A percentile compares a stretch with the other conserved stretches of the same genome.
These are phyloP conservation scores for Alnus rubra DNA, from an alignment of 306 rosid species.

Conservation along the genomic window DNA sequence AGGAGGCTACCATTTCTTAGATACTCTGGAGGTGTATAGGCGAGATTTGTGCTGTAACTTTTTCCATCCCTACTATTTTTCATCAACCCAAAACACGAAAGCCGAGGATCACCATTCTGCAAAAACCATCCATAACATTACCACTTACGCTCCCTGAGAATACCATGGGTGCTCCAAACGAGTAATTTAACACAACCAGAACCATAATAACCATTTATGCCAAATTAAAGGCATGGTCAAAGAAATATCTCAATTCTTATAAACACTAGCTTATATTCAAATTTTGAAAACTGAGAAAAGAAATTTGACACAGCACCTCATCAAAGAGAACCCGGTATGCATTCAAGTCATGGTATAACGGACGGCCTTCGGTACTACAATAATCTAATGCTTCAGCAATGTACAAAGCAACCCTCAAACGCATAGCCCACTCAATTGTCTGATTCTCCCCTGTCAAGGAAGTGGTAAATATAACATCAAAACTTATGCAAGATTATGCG, in stretches of 20 bases:
- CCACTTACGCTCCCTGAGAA: constrained; percentile 14
- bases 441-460: constrained; percentile 74
- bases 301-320: constrained; percentile 50
- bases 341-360: constrained; percentile 76
- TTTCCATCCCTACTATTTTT: constrained; percentile 82
- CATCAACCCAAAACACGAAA: constrained; percentile 87
- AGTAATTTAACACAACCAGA: constrained; percentile 8
- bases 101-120: constrained; percentile 86
- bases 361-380: constrained; percentile 62
- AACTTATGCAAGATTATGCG: not conserved
- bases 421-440: constrained; percentile 84
- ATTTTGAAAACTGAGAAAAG: not conserved
- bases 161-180: constrained; percentile 4
- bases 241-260: not conserved
- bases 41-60: constrained; percentile 87
- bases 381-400: constrained; percentile 73
- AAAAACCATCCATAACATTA: constrained; percentile 35
- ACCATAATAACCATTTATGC: not conserved
- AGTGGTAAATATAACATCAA: constrained; percentile 10
- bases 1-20: constrained; percentile 57
- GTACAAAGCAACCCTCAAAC: constrained; percentile 68
- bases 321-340: constrained; percentile 80
- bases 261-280: not conserved
- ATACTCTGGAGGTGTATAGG: constrained; percentile 88
- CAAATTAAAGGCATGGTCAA: not conserved